These are phyloP conservation scores for Verticillium klebahnii DNA, from an alignment of 2,329 filamentous ascomycete genomes.

Conservation along the genomic window DNA sequence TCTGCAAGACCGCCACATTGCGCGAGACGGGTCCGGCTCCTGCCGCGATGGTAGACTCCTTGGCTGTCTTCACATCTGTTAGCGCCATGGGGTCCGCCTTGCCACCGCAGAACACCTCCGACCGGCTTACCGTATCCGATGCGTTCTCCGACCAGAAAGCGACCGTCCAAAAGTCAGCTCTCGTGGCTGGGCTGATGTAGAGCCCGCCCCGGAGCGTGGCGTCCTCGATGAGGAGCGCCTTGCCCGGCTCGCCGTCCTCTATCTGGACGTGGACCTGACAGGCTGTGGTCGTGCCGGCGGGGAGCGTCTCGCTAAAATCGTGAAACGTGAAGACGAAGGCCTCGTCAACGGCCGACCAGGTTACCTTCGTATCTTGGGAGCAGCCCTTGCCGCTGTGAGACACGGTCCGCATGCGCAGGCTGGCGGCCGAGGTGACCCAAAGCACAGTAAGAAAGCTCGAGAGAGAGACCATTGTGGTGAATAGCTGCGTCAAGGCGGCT, in stretches of 20 bases:
- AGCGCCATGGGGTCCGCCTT: background rate
- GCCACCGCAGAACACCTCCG: background rate
- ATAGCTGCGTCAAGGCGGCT: background rate
- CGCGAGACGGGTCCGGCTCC: conserved; percentile 1
- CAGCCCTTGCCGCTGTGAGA: conserved; percentile 8
- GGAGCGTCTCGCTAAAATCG: conserved; percentile 29
- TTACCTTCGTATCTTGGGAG: conserved; percentile 5
- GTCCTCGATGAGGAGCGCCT: conserved; percentile 6
- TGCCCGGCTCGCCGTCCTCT: conserved; percentile 7
- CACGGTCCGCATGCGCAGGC: conserved; percentile 4
- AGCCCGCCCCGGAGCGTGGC: conserved; percentile 6
- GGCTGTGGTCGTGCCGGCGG: conserved; percentile 23
- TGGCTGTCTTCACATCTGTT: background rate
- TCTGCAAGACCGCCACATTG: conserved; percentile 9
- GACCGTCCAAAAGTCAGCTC: conserved; percentile 7
- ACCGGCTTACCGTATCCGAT: conserved; percentile 4
- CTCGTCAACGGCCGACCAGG: conserved; percentile 12
- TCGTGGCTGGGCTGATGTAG: conserved; percentile 6
- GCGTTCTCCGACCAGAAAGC: conserved; percentile 9
- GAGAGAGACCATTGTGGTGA: background rate
- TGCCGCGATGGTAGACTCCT: conserved; percentile 4
- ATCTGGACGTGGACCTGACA: conserved; percentile 9
- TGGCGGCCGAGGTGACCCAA: background rate
- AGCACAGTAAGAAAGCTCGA: background rate
- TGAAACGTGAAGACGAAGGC: conserved; percentile 32